Evolutionary conservation across 2,329 filamentous ascomycete genomes (phyloP).

Genomic region (Rutstroemia sp.): DNA sequence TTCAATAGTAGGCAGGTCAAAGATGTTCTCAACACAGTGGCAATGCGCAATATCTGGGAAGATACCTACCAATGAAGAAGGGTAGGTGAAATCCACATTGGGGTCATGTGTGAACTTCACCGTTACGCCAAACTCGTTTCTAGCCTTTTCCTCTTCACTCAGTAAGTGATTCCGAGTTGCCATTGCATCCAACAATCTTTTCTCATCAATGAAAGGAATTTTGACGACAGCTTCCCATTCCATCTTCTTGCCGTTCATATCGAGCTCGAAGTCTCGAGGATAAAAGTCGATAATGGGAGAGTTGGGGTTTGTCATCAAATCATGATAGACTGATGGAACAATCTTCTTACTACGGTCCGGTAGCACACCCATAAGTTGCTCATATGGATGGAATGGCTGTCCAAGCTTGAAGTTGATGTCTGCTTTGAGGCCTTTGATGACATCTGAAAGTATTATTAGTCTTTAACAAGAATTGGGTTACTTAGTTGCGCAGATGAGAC

Average conservation of each 20-base stretch:
- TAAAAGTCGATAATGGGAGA: conserved; percentile 98
- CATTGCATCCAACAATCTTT: conserved; percentile 79
- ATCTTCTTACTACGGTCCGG: conserved; percentile 97
- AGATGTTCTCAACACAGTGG: conserved; percentile 91
- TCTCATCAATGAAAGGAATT: conserved; percentile 96
- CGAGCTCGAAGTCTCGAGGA: conserved; percentile 89
- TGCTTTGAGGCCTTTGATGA: conserved; percentile 78
- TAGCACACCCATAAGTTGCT: conserved; percentile 96
- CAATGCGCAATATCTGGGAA: conserved; percentile 86
- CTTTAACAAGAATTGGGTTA: not conserved
- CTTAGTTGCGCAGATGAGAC: conserved; percentile 6
- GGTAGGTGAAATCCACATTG: conserved; percentile 73
- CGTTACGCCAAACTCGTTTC: conserved; percentile 87
- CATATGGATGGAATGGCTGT: conserved; percentile 88
- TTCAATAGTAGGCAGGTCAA: conserved; percentile 87
- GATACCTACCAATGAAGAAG: conserved; percentile 78
- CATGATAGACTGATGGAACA: conserved; percentile 79
- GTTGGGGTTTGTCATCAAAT: conserved; percentile 82
- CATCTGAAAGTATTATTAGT: conserved; percentile 47
- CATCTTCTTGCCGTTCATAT: conserved; percentile 99
- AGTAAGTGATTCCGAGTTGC: conserved; percentile 71
- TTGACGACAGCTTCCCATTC: conserved; percentile 99
- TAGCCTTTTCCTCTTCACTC: conserved; percentile 67
- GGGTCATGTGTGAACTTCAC: conserved; percentile 86
- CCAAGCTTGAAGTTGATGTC: conserved; percentile 90